Evolutionary conservation across 2,329 filamentous ascomycete genomes (phyloP).

Genomic region (Botrytis deweyae): DNA sequence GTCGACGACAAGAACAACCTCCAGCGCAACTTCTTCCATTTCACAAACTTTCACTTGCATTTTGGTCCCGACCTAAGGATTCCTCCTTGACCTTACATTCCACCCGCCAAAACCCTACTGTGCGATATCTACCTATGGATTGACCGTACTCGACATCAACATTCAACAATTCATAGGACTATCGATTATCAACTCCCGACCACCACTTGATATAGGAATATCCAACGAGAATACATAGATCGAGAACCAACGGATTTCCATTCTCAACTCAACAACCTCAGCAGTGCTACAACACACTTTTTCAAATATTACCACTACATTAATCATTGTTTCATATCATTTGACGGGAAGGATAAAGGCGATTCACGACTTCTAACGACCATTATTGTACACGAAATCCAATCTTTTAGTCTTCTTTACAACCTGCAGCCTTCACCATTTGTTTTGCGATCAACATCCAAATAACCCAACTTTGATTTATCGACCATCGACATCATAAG

Average conservation of each 20-base stretch:
- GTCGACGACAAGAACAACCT: conserved; percentile 5
- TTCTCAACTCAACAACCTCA: not conserved
- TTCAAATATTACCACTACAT: not conserved
- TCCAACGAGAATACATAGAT: conserved; percentile 1
- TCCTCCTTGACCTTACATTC: not conserved
- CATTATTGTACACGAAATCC: conserved; percentile 12
- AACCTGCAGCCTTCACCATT: not conserved
- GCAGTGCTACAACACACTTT: conserved; percentile 4
- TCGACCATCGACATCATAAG: not conserved
- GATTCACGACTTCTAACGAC: conserved; percentile 21
- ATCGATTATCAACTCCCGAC: not conserved
- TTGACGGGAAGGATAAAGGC: conserved; percentile 11
- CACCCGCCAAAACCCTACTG: not conserved
- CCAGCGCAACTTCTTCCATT: not conserved
- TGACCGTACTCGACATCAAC: not conserved
- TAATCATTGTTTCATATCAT: conserved; percentile 18
- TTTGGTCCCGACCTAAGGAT: not conserved
- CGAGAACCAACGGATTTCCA: not conserved
- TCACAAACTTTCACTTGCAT: not conserved
- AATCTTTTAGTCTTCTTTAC: conserved; percentile 1
- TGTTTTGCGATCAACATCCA: conserved; percentile 1
- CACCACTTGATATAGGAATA: conserved; percentile 1
- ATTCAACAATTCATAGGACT: not conserved
- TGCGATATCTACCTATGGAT: conserved; percentile 4
- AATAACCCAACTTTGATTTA: not conserved